These are phyloP conservation scores for Colletotrichum coccodes DNA, from an alignment of 2,329 filamentous ascomycete species.

Conservation along the genomic window DNA sequence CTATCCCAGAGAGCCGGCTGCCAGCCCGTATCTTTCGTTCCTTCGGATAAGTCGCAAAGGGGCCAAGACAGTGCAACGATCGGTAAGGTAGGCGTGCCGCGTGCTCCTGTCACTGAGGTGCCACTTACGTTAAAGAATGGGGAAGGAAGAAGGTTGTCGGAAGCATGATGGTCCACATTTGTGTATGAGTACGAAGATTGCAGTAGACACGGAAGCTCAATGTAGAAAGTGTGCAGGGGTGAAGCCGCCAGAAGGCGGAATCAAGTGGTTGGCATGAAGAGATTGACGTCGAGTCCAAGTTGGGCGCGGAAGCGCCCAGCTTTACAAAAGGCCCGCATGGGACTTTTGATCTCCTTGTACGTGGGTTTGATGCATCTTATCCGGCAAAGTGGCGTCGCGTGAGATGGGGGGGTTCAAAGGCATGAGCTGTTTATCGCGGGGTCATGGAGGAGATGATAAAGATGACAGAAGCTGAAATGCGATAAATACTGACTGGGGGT, in stretches of 20 bases:
- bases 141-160: background rate
- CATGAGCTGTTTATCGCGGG: background rate
- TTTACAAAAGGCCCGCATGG: constrained; percentile 1
- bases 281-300: background rate
- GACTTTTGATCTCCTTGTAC: constrained; percentile 4
- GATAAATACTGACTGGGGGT: too few relatives aligned
- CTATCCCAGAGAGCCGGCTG: background rate
- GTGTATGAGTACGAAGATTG: background rate
- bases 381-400: background rate
- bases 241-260: background rate
- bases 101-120: background rate
- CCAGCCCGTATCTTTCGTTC: background rate
- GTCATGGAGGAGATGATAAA: background rate
- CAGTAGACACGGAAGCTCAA: background rate
- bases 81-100: background rate
- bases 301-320: constrained; percentile 12
- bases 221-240: background rate
- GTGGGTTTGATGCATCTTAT: background rate
- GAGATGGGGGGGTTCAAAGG: background rate
- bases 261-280: background rate
- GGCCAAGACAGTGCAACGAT: background rate
- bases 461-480: background rate
- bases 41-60: background rate
- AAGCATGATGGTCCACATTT: background rate
- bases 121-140: background rate